Conservation (phyloP, 2,329 filamentous ascomycete genomes). For the Lasiodiplodia gonubiensis region DNA sequence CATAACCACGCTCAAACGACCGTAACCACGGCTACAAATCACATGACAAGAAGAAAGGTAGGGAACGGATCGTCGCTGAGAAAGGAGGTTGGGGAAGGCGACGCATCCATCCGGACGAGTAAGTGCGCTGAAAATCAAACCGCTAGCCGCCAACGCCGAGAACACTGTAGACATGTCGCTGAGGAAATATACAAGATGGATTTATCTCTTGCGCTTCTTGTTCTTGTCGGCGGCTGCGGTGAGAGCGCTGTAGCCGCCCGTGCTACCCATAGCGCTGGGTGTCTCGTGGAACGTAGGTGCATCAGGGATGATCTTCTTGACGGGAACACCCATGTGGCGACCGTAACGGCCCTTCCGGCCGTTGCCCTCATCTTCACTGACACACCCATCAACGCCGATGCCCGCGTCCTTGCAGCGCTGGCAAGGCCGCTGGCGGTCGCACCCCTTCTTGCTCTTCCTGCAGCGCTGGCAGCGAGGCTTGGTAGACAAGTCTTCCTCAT, state of each 20-base stretch:
- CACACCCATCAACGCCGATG: slow-evolving; percentile 88
- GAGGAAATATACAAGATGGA: background rate
- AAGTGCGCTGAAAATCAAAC: slow-evolving; percentile 21
- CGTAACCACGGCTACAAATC: slow-evolving; percentile 23
- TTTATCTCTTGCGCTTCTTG: slow-evolving; percentile 72
- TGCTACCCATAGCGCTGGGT: slow-evolving; percentile 31
- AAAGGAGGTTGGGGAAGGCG: background rate
- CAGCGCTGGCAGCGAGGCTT: slow-evolving; percentile 98
- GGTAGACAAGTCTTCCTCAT: slow-evolving; percentile 89
- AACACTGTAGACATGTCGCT: slow-evolving; percentile 14
- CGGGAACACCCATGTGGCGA: slow-evolving; percentile 70
- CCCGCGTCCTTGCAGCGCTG: slow-evolving; percentile 95
- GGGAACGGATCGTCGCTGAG: slow-evolving; percentile 25
- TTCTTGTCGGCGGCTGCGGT: slow-evolving; percentile 58
- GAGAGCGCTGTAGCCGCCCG: slow-evolving; percentile 33
- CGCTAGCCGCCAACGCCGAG: slow-evolving; percentile 29
- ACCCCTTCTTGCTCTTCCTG: slow-evolving; percentile 99
- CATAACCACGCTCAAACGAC: slow-evolving; percentile 8
- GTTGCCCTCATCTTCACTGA: slow-evolving; percentile 97
- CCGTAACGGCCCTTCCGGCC: slow-evolving; percentile 93
- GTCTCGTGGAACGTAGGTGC: slow-evolving; percentile 43
- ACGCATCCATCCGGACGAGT: background rate
- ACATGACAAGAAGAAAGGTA: slow-evolving; percentile 26
- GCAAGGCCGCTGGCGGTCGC: slow-evolving; percentile 93
- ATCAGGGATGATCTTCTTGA: slow-evolving; percentile 61